A percentile compares a stretch with the other conserved stretches of the same genome.
phyloP scores from a whole-genome alignment of 148 eudicot genomes.

The Vaccinium macrocarpon region DNA sequence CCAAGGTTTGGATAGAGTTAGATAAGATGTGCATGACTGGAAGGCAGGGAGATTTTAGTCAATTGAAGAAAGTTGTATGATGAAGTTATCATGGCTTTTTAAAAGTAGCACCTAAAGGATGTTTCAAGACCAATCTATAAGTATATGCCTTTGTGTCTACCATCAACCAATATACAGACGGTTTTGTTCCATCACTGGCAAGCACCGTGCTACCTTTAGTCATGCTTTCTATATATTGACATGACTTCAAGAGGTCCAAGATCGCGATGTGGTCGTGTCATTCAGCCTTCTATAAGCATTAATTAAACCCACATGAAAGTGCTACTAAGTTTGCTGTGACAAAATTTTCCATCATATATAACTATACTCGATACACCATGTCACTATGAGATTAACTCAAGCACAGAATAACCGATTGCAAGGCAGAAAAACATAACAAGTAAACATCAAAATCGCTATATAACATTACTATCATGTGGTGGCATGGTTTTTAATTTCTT shows the following conservation, averaged over 20 bases:
- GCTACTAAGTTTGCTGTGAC: background rate
- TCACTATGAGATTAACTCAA: background rate
- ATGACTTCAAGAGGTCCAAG: background rate
- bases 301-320: background rate
- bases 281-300: background rate
- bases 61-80: background rate
- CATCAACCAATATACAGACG: background rate
- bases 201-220: background rate
- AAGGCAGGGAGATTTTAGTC: background rate
- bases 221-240: no score
- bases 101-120: background rate
- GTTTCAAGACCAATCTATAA: background rate
- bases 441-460: background rate
- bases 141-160: background rate
- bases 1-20: background rate
- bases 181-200: slow-evolving; percentile 3
- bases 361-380: background rate
- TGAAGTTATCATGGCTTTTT: background rate
- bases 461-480: background rate
- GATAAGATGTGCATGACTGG: background rate
- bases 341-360: background rate
- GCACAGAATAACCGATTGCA: background rate
- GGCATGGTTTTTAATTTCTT: no score
- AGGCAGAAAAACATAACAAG: background rate
- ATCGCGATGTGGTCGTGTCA: background rate